Base-by-base conservation (phyloP, 1,139 yeast genomes). In the Scheffersomyces lignicola region DNA sequence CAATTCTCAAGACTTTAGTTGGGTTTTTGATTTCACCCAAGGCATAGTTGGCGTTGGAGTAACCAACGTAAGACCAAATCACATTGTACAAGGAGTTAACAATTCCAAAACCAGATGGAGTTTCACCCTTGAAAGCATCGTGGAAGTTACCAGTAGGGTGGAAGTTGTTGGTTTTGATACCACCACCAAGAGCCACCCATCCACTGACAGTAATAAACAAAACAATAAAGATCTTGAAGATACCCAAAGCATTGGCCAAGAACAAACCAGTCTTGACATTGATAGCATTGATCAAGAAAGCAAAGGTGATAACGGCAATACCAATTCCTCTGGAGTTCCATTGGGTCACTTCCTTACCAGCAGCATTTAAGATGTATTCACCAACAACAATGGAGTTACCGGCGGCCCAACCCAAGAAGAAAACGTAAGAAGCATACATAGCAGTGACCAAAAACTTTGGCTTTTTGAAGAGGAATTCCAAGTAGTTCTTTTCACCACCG, bases 401-500 rank as follows among this genome's bases (percentile, higher is more conserved):
- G 6, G 94, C 80, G 12, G 95, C 92, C 89, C 92, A 84, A 26
- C 94, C 95, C 39, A 86, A 69, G 53, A 85, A 74, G 51, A 86
- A 81, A 17, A 80, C 81, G 52, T 85, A 84, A 4, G 88, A 61
- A 2, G 87, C 88, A 52, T 84, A 86, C 79, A 84, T 77, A 35
- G 87, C 80, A 14, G 87, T 77, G 33, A 82, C 73, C 40, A 87
- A 68, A 49, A 80, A 81, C 51, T 70, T 76, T 18, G 96, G 96
- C 51, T 72, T 76, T 35, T 66, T 69, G 62, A 72, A 86, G 43
- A 85, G 78, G 49, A 76, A 80, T 56, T 85, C 94, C 48, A 87
- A 67, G 55, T 86, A 87, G 52, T 84, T 84, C 62, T 86, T 85
- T 55, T 86, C 95, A 45, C 95, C 96, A 45, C 96, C 96, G 51